phyloP scores from a whole-genome alignment of 129 eudicot species.

The Daucus carota region DNA sequence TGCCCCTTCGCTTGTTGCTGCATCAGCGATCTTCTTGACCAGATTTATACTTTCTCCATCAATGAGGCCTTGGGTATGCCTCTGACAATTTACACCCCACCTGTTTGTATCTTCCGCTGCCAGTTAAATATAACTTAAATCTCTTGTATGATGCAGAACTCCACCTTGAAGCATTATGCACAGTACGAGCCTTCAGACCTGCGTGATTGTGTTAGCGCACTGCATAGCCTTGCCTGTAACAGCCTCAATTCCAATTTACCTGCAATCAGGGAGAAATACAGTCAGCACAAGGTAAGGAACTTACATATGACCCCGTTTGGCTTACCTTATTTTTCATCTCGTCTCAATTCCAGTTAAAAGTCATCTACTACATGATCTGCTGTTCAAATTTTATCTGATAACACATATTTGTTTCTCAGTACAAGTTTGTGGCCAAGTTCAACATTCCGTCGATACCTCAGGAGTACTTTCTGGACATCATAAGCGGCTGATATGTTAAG shows the following conservation, averaged over 20 bases:
- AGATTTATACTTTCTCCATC: constrained; percentile 51
- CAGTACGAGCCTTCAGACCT: constrained; percentile 69
- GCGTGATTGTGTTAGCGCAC: constrained; percentile 62
- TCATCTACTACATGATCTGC: neutral
- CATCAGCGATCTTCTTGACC: constrained; percentile 85
- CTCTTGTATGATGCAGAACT: constrained; percentile 36
- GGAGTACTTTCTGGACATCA: constrained; percentile 5
- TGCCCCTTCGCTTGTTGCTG: constrained; percentile 77
- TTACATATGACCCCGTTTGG: too few species aligned
- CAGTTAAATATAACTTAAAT: too few species aligned
- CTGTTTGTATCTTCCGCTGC: too few species aligned
- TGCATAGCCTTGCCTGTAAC: constrained; percentile 57
- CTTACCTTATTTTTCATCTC: too few species aligned
- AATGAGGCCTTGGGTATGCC: constrained; percentile 76
- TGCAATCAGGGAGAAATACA: constrained; percentile 93
- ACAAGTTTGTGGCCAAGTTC: constrained; percentile 10
- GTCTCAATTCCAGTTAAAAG: too few species aligned
- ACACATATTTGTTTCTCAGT: neutral
- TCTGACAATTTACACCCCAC: neutral
- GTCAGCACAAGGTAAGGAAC: constrained; percentile 74
- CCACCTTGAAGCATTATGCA: constrained; percentile 76
- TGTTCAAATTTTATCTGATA: neutral
- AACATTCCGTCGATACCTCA: constrained; percentile 4
- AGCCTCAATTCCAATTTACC: constrained; percentile 56
- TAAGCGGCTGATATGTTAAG: neutral